A percentile compares a stretch with the other conserved stretches of the same genome.
These are phyloP conservation scores for Cladochytrium replicatum DNA, from an alignment of 192 early-diverging fungal species.

Conservation along the genomic window DNA sequence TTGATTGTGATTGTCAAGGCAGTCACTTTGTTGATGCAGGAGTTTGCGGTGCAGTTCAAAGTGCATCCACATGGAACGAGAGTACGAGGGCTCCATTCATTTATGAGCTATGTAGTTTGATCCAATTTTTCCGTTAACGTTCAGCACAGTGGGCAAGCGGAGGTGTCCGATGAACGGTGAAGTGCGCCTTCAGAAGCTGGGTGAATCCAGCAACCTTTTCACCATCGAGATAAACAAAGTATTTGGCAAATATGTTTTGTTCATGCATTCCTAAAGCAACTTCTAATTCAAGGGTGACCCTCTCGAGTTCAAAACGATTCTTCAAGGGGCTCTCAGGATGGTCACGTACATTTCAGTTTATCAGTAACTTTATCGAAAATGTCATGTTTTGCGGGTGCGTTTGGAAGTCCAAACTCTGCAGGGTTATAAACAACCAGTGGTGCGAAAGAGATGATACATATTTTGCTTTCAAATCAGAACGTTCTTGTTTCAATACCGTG, in stretches of 20 bases:
- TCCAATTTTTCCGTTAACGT: slow-evolving; percentile 38
- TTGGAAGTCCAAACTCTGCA: too few species aligned
- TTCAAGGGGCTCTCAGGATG: slow-evolving; percentile 16
- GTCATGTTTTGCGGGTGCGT: too few species aligned
- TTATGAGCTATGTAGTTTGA: slow-evolving; percentile 12
- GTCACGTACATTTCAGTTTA: too few species aligned
- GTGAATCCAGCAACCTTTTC: slow-evolving; percentile 32
- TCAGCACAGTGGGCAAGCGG: slow-evolving; percentile 53
- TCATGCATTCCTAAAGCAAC: background rate
- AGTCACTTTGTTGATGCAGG: slow-evolving; percentile 21
- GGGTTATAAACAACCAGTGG: too few species aligned
- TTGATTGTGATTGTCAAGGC: slow-evolving; percentile 20
- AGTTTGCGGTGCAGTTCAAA: slow-evolving; percentile 21
- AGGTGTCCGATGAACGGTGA: slow-evolving; percentile 56
- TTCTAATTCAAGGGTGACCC: slow-evolving; percentile 35
- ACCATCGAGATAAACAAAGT: slow-evolving; percentile 53
- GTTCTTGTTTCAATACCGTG: too few species aligned
- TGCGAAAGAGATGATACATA: too few species aligned
- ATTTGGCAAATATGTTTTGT: slow-evolving; percentile 4
- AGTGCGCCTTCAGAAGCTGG: slow-evolving; percentile 40
- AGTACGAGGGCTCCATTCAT: background rate
- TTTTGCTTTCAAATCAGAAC: too few species aligned
- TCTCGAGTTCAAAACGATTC: slow-evolving; percentile 46
- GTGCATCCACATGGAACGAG: slow-evolving; percentile 1
- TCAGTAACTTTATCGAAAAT: too few species aligned